These are phyloP conservation scores for Saccharomycopsis guyanensis DNA, from an alignment of 805 yeast genomes.

Conservation along the genomic window DNA sequence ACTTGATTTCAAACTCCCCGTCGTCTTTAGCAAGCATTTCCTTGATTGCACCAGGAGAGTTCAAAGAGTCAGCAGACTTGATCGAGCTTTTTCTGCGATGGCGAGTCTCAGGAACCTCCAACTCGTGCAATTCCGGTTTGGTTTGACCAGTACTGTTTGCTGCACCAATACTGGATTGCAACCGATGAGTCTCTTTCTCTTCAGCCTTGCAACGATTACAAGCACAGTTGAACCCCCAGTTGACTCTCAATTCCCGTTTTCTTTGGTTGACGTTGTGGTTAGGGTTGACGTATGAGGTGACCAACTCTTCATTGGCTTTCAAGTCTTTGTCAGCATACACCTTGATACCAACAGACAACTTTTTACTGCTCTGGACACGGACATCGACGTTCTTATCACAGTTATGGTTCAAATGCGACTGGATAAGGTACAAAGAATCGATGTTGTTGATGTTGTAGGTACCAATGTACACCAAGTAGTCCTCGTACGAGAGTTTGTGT, in stretches of 20 bases:
- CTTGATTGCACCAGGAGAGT: slow-evolving; percentile 34
- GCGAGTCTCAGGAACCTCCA: neutral
- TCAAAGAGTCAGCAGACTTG: slow-evolving; percentile 6
- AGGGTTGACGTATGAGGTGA: slow-evolving; percentile 66
- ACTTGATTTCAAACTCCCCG: slow-evolving; percentile 41
- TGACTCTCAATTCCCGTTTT: slow-evolving; percentile 54
- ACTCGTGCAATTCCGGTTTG: slow-evolving; percentile 14
- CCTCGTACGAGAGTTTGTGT: slow-evolving; percentile 37
- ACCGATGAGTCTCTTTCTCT: slow-evolving; percentile 34
- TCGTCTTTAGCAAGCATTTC: slow-evolving; percentile 36
- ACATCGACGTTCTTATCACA: slow-evolving; percentile 67
- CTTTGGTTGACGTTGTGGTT: slow-evolving; percentile 53
- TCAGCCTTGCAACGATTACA: slow-evolving; percentile 63
- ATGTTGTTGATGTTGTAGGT: slow-evolving; percentile 68
- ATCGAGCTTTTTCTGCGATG: slow-evolving; percentile 11
- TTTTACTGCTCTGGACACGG: slow-evolving; percentile 34
- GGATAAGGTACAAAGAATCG: slow-evolving; percentile 52
- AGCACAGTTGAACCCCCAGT: slow-evolving; percentile 73
- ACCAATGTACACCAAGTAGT: slow-evolving; percentile 57
- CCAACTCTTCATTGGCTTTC: slow-evolving; percentile 56
- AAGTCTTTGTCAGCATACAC: slow-evolving; percentile 54
- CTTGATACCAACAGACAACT: slow-evolving; percentile 42
- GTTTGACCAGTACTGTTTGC: slow-evolving; percentile 28
- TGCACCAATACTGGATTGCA: slow-evolving; percentile 35
- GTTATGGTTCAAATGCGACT: slow-evolving; percentile 68